These are phyloP conservation scores for Diaporthe aspalathi DNA, from an alignment of 2,329 filamentous ascomycete genomes.

Conservation along the genomic window DNA sequence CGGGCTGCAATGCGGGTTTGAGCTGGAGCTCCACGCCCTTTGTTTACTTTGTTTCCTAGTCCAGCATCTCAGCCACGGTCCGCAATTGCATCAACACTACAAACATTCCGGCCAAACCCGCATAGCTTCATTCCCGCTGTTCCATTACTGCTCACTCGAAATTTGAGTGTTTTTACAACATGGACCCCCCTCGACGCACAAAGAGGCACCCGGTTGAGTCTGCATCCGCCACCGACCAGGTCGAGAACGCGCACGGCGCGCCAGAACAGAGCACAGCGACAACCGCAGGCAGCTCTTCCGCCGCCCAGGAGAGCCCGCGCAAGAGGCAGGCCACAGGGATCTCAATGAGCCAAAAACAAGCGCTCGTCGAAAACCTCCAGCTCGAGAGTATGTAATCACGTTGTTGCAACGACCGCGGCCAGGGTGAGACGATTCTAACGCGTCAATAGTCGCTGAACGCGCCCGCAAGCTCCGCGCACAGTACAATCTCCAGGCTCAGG, in stretches of 20 bases:
- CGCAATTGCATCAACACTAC: constrained; percentile 19
- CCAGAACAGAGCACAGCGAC: constrained; percentile 47
- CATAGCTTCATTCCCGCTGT: background rate
- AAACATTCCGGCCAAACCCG: background rate
- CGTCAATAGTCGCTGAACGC: constrained; percentile 79
- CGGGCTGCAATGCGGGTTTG: background rate
- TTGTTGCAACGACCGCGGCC: background rate
- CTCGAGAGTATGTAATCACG: constrained; percentile 75
- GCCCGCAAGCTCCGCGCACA: constrained; percentile 89
- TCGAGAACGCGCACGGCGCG: constrained; percentile 42
- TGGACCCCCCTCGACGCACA: constrained; percentile 59
- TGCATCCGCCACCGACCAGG: constrained; percentile 44
- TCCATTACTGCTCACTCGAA: background rate
- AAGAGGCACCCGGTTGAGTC: constrained; percentile 59
- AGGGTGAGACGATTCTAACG: constrained; percentile 39
- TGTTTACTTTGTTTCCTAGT: constrained; percentile 41
- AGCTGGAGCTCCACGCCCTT: constrained; percentile 33
- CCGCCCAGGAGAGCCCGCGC: constrained; percentile 66
- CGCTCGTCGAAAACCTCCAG: constrained; percentile 88
- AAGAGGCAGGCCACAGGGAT: constrained; percentile 72
- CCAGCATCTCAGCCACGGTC: constrained; percentile 16
- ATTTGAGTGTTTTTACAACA: constrained; percentile 50
- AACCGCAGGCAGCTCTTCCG: constrained; percentile 49
- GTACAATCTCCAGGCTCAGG: constrained; percentile 88
- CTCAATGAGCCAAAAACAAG: constrained; percentile 81